Base-by-base conservation (phyloP, 2,329 filamentous ascomycete genomes). In the Neoascochyta sp. region DNA sequence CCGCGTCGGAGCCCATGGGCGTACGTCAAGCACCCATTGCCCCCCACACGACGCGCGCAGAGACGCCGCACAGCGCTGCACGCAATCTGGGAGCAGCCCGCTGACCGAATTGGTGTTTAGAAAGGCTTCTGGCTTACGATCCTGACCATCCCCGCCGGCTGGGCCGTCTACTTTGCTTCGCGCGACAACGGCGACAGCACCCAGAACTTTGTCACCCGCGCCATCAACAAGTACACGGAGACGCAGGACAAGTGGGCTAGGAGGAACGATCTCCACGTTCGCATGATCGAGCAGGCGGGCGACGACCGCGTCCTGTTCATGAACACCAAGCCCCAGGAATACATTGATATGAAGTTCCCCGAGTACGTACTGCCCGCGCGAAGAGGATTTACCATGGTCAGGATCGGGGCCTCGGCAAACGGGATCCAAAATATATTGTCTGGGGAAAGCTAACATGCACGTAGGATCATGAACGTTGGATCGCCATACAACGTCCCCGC, bases 401-500 rank as follows among this genome's bases (percentile, higher is more conserved):
- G 23, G 23, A 24, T 19, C 18, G 13, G 31, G 13, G n/a, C n/a
- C n/a, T n/a, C n/a, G n/a, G n/a, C n/a, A n/a, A n/a, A n/a, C n/a
- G n/a, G n/a, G n/a, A n/a, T n/a, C n/a, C n/a, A n/a, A n/a, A n/a
- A n/a, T n/a, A n/a, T n/a, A n/a, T n/a, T n/a, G n/a, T n/a, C n/a
- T n/a, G n/a, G n/a, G n/a, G n/a, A n/a, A n/a, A 7, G 33, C 46
- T 55, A 35, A 57, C 41, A 22, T 21, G 22, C n/a, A 16, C 17
- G 16, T 52, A 83, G 80, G 47, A 65, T 74, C 43, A 75, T 83
- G 64, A 82, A 83, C 54, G 62, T 65, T 13, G 74, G 75, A 29
- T 76, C 76, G 2, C 78, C 78, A 10, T 79, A 69, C 62, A 84
- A 84, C 52, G 73, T 82, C 32, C 64, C 71, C 17, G 76, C 80